Conservation (phyloP, 2,329 filamentous ascomycete species). For the Stemphylium lycopersici region DNA sequence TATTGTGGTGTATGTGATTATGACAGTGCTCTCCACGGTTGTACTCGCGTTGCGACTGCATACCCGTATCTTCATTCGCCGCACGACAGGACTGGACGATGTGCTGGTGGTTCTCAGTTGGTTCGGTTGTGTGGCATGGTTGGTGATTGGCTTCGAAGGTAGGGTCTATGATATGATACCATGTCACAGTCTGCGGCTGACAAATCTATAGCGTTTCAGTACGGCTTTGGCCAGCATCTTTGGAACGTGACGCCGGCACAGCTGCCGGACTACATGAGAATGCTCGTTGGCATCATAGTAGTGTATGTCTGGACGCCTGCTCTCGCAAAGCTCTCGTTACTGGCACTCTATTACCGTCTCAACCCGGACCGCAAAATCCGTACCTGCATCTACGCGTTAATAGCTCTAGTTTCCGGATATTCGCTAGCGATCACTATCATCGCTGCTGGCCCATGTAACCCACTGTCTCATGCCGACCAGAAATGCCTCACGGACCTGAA, state of each 20-base stretch:
- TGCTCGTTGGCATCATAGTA: constrained; percentile 22
- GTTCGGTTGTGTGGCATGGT: constrained; percentile 25
- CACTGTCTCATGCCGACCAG: constrained; percentile 13
- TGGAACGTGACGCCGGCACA: constrained; percentile 23
- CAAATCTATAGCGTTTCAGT: constrained; percentile 17
- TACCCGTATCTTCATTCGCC: constrained; percentile 21
- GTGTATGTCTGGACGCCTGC: constrained; percentile 30
- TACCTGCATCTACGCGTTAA: constrained; percentile 19
- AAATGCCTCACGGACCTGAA: constrained; percentile 25
- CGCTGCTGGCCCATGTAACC: constrained; percentile 26
- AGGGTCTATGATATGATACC: neutral
- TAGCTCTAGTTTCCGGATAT: constrained; percentile 22
- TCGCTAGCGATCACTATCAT: constrained; percentile 25
- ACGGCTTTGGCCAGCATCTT: constrained; percentile 26
- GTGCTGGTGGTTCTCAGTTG: constrained; percentile 18
- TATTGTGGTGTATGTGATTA: constrained; percentile 17
- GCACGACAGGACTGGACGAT: constrained; percentile 21
- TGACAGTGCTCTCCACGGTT: constrained; percentile 20
- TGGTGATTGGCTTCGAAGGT: constrained; percentile 19
- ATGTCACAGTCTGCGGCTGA: constrained; percentile 4
- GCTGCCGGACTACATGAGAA: constrained; percentile 13
- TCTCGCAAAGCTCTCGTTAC: constrained; percentile 28
- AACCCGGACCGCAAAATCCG: constrained; percentile 17
- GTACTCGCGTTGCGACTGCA: constrained; percentile 22
- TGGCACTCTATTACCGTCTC: constrained; percentile 28